Percentiles rank a stretch among this genome's conserved stretches.
Conservation (phyloP, 2,329 filamentous ascomycete species). For the Paecilomyces sp. region DNA sequence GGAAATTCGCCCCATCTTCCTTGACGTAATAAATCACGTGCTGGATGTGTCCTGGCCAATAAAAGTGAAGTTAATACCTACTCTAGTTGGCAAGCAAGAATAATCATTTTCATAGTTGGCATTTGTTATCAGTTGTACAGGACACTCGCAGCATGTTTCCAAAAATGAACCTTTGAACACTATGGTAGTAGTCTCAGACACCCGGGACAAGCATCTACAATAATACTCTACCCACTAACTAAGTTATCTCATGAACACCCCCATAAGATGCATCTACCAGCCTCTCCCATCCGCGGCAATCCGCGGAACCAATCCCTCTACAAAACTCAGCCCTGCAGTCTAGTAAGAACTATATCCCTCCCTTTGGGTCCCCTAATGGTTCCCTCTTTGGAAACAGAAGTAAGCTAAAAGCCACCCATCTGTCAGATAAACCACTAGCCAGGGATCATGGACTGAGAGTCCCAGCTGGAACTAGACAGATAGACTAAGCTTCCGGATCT, state of each 20-base stretch:
- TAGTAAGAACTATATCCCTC: not conserved
- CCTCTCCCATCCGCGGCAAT: not conserved
- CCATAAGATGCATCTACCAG: too few species aligned
- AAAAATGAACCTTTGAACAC: too few species aligned
- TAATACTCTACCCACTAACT: too few species aligned
- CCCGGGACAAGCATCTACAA: too few species aligned
- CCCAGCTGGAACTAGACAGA: not conserved
- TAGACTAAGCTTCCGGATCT: not conserved
- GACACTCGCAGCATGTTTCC: too few species aligned
- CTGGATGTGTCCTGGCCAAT: not conserved
- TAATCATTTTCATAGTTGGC: not conserved
- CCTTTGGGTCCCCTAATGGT: not conserved
- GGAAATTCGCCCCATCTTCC: not conserved
- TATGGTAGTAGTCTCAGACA: too few species aligned
- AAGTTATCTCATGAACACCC: too few species aligned
- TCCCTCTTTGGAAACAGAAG: not conserved
- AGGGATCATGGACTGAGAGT: too few species aligned
- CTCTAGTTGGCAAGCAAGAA: not conserved
- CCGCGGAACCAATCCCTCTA: not conserved
- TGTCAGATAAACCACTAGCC: not conserved
- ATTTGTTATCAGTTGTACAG: not conserved
- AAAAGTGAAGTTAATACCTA: not conserved
- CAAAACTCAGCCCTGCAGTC: not conserved
- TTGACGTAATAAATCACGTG: not conserved
- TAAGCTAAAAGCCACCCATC: not conserved